These are phyloP conservation scores for Excoecaria cochinchinensis DNA, from an alignment of 345 rosid species.

Conservation along the genomic window DNA sequence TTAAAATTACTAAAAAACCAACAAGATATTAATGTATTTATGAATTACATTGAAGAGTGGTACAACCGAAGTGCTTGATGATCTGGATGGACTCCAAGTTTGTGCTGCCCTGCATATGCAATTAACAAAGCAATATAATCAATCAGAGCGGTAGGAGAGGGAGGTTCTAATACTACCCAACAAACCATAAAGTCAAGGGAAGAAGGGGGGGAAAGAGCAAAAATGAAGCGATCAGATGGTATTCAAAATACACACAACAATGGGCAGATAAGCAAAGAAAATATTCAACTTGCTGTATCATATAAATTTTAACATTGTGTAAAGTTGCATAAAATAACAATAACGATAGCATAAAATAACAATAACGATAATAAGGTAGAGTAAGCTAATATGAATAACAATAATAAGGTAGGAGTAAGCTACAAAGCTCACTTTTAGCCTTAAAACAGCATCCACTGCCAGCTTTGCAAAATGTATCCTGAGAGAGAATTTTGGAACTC, in stretches of 20 bases:
- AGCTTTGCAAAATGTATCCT: conserved; percentile 87
- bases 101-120: conserved; percentile 78
- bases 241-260: background rate
- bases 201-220: background rate
- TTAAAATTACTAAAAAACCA: conserved; percentile 2
- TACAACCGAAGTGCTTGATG: conserved; percentile 60
- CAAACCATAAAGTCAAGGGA: background rate
- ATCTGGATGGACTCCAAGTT: conserved; percentile 93
- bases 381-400: too few species aligned
- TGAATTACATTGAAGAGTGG: background rate
- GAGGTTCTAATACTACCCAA: background rate
- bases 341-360: too few species aligned
- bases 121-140: background rate
- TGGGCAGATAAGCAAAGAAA: background rate
- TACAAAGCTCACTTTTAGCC: conserved; percentile 56
- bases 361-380: background rate
- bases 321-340: too few species aligned
- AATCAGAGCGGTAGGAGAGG: background rate
- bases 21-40: background rate
- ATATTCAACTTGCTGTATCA: too few species aligned
- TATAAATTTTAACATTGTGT: background rate
- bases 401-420: too few species aligned
- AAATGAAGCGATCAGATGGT: background rate
- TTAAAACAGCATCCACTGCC: conserved; percentile 97
- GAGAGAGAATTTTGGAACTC: conserved; percentile 90